Evolutionary conservation across 345 rosid species (phyloP), one percentile per base, ranked within the genome.

Genomic region (Gossypium ekmanianum): DNA sequence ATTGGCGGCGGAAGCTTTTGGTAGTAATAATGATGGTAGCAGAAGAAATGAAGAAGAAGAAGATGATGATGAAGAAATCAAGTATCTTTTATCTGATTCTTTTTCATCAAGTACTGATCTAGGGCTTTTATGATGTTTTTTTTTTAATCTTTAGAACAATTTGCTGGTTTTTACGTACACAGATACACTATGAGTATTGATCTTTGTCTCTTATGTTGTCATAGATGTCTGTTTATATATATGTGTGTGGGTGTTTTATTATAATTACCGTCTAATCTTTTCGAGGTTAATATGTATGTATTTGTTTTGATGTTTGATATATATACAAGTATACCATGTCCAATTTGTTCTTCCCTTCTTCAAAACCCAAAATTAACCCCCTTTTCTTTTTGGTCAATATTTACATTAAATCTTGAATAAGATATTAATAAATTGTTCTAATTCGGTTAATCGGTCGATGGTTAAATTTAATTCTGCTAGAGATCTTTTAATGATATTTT

Each of bases 391-490:
- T 22, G 24, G 1, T 22, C 27, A 26, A 26, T 3, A 29, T 29
- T 29, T 29, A 29, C 34, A 29, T 29, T 29, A 29, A 27, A 27
- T 27, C 29, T 27, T 27, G 29, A 27, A 2, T 27, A 27, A 3
- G 29, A 27, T 3, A 27, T 27, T 27, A 27, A 26, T 0, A 29
- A 29, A 29, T 29, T 29, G 5, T 4, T 29, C 0, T 29, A 34
- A 34, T 34, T 4, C 6, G 0, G 5, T 29, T 4, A 4, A 29
- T 29, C 0, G 0, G 0, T 34, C 39, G 6, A 3, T 29, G 1
- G 39, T 29, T 0, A 29, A 29, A 29, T 29, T 29, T 29, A 29
- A 29, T 29, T 29, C 1, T 1, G 6, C 4, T 29, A 0, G 5
- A 29, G 5, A 29, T 29, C 0, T 0, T 34, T 34, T 4, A 34